Conservation (phyloP, 2,329 filamentous ascomycete species). For the Penicillium sp. region DNA sequence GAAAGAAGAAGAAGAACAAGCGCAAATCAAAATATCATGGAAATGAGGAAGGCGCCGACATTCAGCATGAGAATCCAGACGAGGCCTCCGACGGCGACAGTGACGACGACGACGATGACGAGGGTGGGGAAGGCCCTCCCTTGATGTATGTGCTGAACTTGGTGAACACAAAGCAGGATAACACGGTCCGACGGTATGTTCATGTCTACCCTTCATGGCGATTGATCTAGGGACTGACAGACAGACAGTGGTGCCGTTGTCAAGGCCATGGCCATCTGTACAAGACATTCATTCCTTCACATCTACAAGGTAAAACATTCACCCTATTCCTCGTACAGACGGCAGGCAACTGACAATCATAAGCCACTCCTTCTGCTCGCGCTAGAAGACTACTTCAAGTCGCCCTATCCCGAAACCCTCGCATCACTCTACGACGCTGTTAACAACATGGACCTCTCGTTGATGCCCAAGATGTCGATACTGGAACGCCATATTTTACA, state of each 20-base stretch:
- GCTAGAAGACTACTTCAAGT: constrained; percentile 94
- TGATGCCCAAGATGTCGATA: constrained; percentile 79
- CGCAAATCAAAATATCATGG: constrained; percentile 41
- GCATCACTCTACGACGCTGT: constrained; percentile 85
- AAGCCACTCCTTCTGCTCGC: constrained; percentile 88
- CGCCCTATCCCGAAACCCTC: constrained; percentile 79
- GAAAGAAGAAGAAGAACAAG: constrained; percentile 42
- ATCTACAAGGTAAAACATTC: constrained; percentile 76
- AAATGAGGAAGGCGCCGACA: constrained; percentile 47
- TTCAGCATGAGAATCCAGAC: constrained; percentile 48
- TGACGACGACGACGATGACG: constrained; percentile 60
- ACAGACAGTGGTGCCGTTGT: constrained; percentile 73
- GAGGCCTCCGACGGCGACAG: constrained; percentile 41
- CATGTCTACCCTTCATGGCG: background rate
- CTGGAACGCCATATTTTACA: constrained; percentile 83
- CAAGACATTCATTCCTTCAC: constrained; percentile 91
- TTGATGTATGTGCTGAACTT: constrained; percentile 95
- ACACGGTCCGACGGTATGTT: constrained; percentile 66
- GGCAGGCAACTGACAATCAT: constrained; percentile 10
- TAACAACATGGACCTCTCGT: constrained; percentile 91
- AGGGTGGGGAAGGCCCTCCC: constrained; percentile 74
- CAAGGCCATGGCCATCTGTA: constrained; percentile 99
- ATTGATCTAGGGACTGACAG: constrained; percentile 9
- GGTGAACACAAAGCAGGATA: constrained; percentile 97
- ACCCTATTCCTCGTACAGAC: background rate